Conservation (phyloP, 495 filamentous ascomycete genomes). For the Melanomma pulvis-pyrius region DNA sequence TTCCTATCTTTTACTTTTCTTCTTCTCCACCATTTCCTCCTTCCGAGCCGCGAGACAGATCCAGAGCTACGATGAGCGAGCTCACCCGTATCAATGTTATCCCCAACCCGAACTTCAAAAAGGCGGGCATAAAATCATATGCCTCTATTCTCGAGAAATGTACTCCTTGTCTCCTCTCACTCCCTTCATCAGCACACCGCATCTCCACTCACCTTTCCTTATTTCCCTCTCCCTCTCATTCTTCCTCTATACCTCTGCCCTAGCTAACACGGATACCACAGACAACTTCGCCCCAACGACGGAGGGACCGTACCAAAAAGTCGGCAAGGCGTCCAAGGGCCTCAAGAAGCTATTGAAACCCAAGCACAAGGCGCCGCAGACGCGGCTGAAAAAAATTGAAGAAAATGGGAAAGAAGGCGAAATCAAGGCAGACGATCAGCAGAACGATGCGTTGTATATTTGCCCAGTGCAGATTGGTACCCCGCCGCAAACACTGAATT, state of each 20-base stretch:
- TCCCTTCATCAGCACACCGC: background rate
- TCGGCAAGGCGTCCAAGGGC: slow-evolving; percentile 45
- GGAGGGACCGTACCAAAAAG: slow-evolving; percentile 65
- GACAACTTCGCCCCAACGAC: slow-evolving; percentile 68
- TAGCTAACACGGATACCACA: slow-evolving; percentile 16
- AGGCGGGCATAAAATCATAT: slow-evolving; percentile 72
- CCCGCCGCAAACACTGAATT: slow-evolving; percentile 63
- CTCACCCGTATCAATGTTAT: slow-evolving; percentile 32
- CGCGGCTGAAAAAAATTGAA: slow-evolving; percentile 55
- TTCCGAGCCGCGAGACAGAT: background rate
- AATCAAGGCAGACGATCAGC: slow-evolving; percentile 70
- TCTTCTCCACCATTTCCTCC: background rate
- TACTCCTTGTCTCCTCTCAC: slow-evolving; percentile 9
- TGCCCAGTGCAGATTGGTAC: slow-evolving; percentile 69
- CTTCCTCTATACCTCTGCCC: background rate
- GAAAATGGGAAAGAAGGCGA: slow-evolving; percentile 52
- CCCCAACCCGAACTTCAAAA: slow-evolving; percentile 65
- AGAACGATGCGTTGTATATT: slow-evolving; percentile 74
- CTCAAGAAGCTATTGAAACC: slow-evolving; percentile 18
- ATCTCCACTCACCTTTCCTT: background rate
- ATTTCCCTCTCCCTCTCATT: background rate
- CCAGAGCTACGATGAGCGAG: slow-evolving; percentile 4
- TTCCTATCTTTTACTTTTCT: background rate
- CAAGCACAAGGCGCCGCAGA: slow-evolving; percentile 1
- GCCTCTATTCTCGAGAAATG: slow-evolving; percentile 69